phyloP scores from a whole-genome alignment of 352 stramenopile species.

The Phytopythium vexans region DNA sequence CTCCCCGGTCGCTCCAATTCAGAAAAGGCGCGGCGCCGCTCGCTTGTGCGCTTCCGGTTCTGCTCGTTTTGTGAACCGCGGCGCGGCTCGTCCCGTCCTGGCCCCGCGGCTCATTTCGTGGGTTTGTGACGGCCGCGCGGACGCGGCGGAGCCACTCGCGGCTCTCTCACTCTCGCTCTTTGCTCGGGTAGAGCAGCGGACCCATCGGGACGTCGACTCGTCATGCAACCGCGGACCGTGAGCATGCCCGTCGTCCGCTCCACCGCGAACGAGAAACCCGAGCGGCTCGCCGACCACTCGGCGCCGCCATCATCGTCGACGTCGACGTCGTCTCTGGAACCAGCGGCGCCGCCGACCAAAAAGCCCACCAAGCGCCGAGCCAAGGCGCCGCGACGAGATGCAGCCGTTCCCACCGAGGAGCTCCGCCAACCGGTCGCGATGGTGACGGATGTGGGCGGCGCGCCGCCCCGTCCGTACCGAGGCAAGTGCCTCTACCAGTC shows the following conservation, averaged over 20 bases:
- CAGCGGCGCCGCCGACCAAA: background rate
- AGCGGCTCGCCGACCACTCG: background rate
- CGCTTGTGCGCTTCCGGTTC: too few relatives aligned
- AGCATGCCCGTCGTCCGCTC: conserved; percentile 1
- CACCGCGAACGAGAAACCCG: background rate
- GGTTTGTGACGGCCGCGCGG: too few relatives aligned
- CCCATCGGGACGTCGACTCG: background rate
- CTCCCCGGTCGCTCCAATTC: too few relatives aligned
- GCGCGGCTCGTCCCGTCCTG: too few relatives aligned
- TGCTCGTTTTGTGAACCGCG: too few relatives aligned
- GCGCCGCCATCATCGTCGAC: background rate
- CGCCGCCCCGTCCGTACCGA: conserved; percentile 24
- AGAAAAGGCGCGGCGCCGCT: too few relatives aligned
- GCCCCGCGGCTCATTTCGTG: too few relatives aligned
- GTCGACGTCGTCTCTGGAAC: background rate
- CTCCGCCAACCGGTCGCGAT: background rate
- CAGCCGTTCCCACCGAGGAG: background rate
- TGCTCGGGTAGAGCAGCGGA: background rate
- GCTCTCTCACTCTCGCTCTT: background rate
- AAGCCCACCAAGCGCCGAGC: background rate
- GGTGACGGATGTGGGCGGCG: conserved; percentile 1
- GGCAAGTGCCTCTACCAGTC: conserved; percentile 77
- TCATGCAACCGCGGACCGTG: conserved; percentile 4
- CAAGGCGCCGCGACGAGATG: background rate
- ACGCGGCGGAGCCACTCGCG: background rate